Conservation (phyloP, 352 stramenopile genomes). For the Globisporangium canariense region DNA sequence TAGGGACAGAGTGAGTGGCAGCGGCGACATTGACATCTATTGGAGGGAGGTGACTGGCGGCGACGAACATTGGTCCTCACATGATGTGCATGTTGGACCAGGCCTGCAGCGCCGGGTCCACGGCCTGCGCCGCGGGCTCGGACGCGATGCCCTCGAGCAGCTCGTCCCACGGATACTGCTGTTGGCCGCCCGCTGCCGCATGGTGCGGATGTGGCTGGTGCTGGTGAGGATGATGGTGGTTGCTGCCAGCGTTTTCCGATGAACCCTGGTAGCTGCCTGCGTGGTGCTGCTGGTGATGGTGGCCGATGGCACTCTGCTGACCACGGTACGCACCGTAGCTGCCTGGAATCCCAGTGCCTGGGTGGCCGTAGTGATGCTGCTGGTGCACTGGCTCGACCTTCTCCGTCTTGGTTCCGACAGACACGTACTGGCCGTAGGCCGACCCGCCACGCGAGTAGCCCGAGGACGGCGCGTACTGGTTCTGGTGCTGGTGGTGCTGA, state of each 20-base stretch:
- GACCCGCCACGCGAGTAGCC: constrained; percentile 7
- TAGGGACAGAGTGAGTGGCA: constrained; percentile 4
- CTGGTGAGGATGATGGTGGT: constrained; percentile 7
- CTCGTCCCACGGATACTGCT: constrained; percentile 55
- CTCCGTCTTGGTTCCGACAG: constrained; percentile 3
- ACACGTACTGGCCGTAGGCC: constrained; percentile 14
- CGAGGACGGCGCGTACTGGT: neutral
- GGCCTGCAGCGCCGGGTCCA: constrained; percentile 55
- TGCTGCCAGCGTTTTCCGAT: constrained; percentile 8
- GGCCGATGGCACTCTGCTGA: constrained; percentile 7
- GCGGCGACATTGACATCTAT: constrained; percentile 8
- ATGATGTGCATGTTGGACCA: constrained; percentile 79
- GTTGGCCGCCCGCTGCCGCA: neutral
- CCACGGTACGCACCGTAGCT: constrained; percentile 6
- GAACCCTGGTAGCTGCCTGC: constrained; percentile 13
- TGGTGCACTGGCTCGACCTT: constrained; percentile 14
- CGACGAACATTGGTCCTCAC: constrained; percentile 18
- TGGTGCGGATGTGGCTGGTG: neutral
- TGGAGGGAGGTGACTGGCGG: neutral
- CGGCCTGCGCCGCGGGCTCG: constrained; percentile 31
- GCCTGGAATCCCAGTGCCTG: neutral
- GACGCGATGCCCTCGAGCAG: constrained; percentile 69
- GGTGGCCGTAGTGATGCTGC: constrained; percentile 2
- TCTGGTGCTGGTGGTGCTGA: constrained; percentile 15
- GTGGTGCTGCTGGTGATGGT: constrained; percentile 7